phyloP scores from a whole-genome alignment of 306 rosid species.

The Castanea mollissima region DNA sequence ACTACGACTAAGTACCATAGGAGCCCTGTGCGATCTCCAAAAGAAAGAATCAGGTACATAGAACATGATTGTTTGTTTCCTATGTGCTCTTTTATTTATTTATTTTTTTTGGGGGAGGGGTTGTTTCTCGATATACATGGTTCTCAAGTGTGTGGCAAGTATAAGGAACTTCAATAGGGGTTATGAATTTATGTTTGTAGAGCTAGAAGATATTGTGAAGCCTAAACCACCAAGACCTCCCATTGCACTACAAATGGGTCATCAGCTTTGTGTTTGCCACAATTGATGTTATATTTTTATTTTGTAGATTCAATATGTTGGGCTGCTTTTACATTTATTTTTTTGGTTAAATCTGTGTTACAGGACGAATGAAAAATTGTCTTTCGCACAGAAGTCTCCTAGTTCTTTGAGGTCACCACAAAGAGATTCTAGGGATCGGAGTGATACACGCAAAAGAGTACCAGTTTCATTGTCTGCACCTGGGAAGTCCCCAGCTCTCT shows the following conservation, averaged over 20 bases:
- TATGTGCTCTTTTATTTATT: not conserved
- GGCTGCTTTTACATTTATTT: not conserved
- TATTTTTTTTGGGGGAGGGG: too few species aligned
- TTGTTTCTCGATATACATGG: not conserved
- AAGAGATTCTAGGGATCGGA: slow-evolving; percentile 35
- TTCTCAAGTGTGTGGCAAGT: not conserved
- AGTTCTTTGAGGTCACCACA: slow-evolving; percentile 37
- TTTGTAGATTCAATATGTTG: not conserved
- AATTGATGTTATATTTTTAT: not conserved
- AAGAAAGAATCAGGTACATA: slow-evolving; percentile 54
- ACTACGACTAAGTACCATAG: slow-evolving; percentile 31
- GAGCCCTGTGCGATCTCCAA: slow-evolving; percentile 45
- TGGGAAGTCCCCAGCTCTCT: slow-evolving; percentile 38
- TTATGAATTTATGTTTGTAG: not conserved
- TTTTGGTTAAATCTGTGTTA: slow-evolving; percentile 20
- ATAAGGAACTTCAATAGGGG: not conserved
- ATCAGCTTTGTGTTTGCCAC: not conserved
- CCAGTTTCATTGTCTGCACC: slow-evolving; percentile 37
- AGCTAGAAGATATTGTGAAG: not conserved
- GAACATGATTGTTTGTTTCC: not conserved
- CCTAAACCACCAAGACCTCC: not conserved
- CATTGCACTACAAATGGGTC: not conserved
- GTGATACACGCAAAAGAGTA: slow-evolving; percentile 27
- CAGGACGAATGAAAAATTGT: slow-evolving; percentile 41
- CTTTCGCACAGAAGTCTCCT: slow-evolving; percentile 33